Conservation (phyloP, 495 filamentous ascomycete species). For the Neurospora intermedia region DNA sequence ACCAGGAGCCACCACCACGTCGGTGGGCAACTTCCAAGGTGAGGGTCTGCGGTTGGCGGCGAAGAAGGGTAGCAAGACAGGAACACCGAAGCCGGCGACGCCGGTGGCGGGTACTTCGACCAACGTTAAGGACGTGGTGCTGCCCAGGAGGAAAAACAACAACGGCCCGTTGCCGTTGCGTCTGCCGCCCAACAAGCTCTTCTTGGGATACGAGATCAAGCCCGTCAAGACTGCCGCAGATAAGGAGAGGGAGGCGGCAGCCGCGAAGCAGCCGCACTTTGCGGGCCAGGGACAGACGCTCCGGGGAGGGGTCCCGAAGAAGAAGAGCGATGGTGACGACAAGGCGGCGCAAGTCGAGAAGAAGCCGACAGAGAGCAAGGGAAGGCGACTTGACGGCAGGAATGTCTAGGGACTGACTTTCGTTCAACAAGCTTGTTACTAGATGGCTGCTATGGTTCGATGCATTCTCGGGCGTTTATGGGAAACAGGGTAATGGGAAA, state of each 20-base stretch:
- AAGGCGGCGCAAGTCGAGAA: conserved; percentile 25
- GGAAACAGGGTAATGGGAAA: background rate
- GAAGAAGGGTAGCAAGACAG: conserved; percentile 68
- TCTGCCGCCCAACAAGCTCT: conserved; percentile 78
- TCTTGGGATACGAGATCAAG: conserved; percentile 90
- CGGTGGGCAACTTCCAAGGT: conserved; percentile 63
- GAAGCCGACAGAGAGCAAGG: conserved; percentile 20
- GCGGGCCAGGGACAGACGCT: conserved; percentile 84
- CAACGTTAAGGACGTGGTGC: conserved; percentile 34
- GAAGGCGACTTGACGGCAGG: conserved; percentile 29
- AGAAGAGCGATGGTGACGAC: conserved; percentile 33
- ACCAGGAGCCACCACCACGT: conserved; percentile 55
- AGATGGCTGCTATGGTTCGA: background rate
- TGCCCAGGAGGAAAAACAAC: conserved; percentile 47
- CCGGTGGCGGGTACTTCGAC: conserved; percentile 61
- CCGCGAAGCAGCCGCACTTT: conserved; percentile 62
- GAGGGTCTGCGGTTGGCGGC: conserved; percentile 68
- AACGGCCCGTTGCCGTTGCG: conserved; percentile 83
- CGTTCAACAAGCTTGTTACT: background rate
- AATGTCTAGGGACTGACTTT: conserved; percentile 3
- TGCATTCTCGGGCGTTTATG: background rate
- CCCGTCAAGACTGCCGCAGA: conserved; percentile 74
- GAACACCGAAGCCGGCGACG: conserved; percentile 72
- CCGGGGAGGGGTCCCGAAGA: conserved; percentile 48
- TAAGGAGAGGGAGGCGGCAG: conserved; percentile 50